phyloP scores from a whole-genome alignment of 148 eudicot species.

The Salicornia ramosissima region DNA sequence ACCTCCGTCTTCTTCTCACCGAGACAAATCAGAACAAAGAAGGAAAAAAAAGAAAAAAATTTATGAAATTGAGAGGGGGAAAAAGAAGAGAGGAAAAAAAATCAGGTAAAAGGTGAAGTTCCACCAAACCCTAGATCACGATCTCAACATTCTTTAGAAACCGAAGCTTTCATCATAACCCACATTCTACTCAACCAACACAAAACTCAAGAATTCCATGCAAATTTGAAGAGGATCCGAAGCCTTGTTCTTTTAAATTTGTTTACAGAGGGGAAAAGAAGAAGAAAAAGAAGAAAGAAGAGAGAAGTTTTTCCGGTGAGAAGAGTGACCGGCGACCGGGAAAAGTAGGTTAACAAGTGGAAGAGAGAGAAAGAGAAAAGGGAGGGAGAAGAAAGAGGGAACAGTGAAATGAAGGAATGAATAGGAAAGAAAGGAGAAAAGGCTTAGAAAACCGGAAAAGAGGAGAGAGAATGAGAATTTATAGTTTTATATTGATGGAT shows the following conservation, averaged over 20 bases:
- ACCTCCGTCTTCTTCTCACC: constrained; percentile 48
- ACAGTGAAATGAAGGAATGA: constrained; percentile 28
- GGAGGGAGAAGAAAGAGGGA: constrained; percentile 31
- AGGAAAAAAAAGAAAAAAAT: no score
- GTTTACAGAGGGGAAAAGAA: background rate
- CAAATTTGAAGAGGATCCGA: constrained; percentile 35
- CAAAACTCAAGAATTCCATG: constrained; percentile 32
- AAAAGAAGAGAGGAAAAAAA: background rate
- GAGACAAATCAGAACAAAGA: no score
- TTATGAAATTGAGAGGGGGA: background rate
- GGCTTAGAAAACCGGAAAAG: constrained; percentile 50
- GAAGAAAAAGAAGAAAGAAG: background rate
- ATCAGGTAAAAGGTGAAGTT: constrained; percentile 11
- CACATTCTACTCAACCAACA: constrained; percentile 51
- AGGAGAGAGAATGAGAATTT: constrained; percentile 33
- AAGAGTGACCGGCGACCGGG: constrained; percentile 38
- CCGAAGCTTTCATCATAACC: constrained; percentile 22
- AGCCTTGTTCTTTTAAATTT: background rate
- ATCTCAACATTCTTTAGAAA: constrained; percentile 36
- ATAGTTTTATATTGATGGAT: constrained; percentile 35
- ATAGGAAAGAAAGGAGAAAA: constrained; percentile 24
- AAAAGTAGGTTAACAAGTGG: constrained; percentile 30
- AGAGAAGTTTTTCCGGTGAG: background rate
- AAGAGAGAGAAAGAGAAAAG: constrained; percentile 21
- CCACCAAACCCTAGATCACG: constrained; percentile 40